Evolutionary conservation across 768 basidiomycete genomes (phyloP).

Genomic region (Kwoniella newhampshirensis): DNA sequence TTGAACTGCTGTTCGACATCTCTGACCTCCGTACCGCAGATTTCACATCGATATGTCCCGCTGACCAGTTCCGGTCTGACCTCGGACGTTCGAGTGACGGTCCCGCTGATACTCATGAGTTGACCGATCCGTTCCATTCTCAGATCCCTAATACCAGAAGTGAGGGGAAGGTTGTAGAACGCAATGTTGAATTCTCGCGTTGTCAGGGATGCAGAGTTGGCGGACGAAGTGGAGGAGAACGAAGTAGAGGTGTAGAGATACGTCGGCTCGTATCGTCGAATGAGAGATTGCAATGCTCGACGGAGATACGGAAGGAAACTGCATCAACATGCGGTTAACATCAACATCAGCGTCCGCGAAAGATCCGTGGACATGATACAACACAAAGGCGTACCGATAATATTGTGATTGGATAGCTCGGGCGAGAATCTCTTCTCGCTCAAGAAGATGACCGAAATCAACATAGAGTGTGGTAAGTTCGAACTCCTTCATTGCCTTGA

Average conservation of each 20-base stretch:
- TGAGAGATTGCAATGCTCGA: slow-evolving; percentile 83
- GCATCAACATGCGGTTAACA: too few relatives aligned
- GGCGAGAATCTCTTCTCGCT: slow-evolving; percentile 87
- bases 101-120: slow-evolving; percentile 91
- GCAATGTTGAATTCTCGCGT: slow-evolving; percentile 93
- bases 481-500: slow-evolving; percentile 91
- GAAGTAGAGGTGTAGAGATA: slow-evolving; percentile 82
- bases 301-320: slow-evolving; percentile 88
- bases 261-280: slow-evolving; percentile 84
- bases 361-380: too few relatives aligned
- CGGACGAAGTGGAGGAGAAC: slow-evolving; percentile 67
- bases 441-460: slow-evolving; percentile 86
- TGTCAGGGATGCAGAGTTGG: slow-evolving; percentile 76
- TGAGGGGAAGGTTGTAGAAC: slow-evolving; percentile 90
- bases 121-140: slow-evolving; percentile 91
- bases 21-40: slow-evolving; percentile 78
- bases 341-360: too few relatives aligned
- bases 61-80: slow-evolving; percentile 91
- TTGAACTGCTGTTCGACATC: slow-evolving; percentile 99
- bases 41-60: slow-evolving; percentile 89
- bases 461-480: slow-evolving; percentile 94
- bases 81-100: slow-evolving; percentile 95
- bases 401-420: slow-evolving; percentile 92
- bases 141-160: slow-evolving; percentile 90
- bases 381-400: slow-evolving; percentile 65